phyloP scores from a whole-genome alignment of 2,329 filamentous ascomycete species.

The Cladosporium sp. region DNA sequence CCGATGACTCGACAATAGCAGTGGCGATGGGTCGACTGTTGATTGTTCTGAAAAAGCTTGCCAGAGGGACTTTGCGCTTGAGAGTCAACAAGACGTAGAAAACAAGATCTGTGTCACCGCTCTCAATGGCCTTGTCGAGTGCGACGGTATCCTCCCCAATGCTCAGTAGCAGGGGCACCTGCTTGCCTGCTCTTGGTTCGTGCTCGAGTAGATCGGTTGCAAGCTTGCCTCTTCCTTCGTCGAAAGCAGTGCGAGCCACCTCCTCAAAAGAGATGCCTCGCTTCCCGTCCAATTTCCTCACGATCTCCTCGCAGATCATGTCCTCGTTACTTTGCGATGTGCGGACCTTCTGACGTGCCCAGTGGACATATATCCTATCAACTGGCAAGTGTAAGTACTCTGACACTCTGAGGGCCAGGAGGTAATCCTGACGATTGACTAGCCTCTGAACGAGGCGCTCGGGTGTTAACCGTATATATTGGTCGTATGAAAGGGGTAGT shows the following conservation, averaged over 20 bases:
- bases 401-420: constrained; percentile 82
- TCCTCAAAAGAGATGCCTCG: constrained; percentile 92
- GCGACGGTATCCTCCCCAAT: constrained; percentile 97
- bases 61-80: constrained; percentile 83
- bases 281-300: constrained; percentile 80
- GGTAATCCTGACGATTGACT: constrained; percentile 83
- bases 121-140: constrained; percentile 93
- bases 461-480: constrained; percentile 84
- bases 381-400: constrained; percentile 81
- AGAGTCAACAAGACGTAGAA: constrained; percentile 81
- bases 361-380: constrained; percentile 90
- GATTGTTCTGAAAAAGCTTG: constrained; percentile 87
- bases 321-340: constrained; percentile 81
- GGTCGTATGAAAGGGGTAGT: constrained; percentile 84
- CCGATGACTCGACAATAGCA: constrained; percentile 81
- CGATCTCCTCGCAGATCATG: constrained; percentile 77
- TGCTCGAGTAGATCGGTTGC: constrained; percentile 90
- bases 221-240: constrained; percentile 83
- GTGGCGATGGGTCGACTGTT: constrained; percentile 80
- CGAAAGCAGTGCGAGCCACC: constrained; percentile 87
- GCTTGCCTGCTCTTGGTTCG: constrained; percentile 89
- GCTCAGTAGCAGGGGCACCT: constrained; percentile 84
- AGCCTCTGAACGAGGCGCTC: constrained; percentile 82
- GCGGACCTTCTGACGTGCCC: constrained; percentile 92
- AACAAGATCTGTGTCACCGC: constrained; percentile 90